Base-by-base conservation (phyloP, 345 rosid species). In the Salix exigua region DNA sequence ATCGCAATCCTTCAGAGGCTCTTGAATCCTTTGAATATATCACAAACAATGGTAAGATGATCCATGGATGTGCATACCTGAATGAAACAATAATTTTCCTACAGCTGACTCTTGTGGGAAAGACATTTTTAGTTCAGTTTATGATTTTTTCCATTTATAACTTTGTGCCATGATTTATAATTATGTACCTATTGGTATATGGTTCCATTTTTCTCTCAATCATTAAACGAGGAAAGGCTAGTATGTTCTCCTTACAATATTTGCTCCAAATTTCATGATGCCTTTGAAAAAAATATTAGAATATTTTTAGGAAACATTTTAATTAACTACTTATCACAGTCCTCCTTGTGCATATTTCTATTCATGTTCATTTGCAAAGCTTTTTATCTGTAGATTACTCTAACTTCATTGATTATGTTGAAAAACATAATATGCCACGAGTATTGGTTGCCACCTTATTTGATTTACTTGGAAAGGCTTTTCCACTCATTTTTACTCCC, bases 1-100 rank as follows among this genome's bases (percentile, higher is more conserved):
- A 91, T 82, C 89, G 98, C 72, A 83, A 76, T 70, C 66, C 94
- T 42, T 86, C 97, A 25, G 98, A 94, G 82, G 98, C 98, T 66
- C 91, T 94, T 1, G 97, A 94, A 68, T 92, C 98, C 30, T 94
- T 94, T 74, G 89, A 94, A 83, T 94, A 94, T 73, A 94, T 94
- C 84, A 91, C 97, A 30, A 90, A 82, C 18, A 86, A 92, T 78
- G 98, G 98, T 92, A 87, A 86, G 72, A 38, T 48, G 28, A n/a
- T 67, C 46, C 69, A 50, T 35, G 37, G 72, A 69, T 28, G 66
- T 37, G 26, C 25, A 58, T 58, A 9, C 28, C 21, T 44, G 35
- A 25, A n/a, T 44, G 58, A 69, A 44, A 44, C 23, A 9, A 38
- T 26, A 30, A 37, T 18, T 64, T 28, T 30, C n/a, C 63, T 23